phyloP scores from a whole-genome alignment of 441 rosid species.

The Flueggea neowawraea region DNA sequence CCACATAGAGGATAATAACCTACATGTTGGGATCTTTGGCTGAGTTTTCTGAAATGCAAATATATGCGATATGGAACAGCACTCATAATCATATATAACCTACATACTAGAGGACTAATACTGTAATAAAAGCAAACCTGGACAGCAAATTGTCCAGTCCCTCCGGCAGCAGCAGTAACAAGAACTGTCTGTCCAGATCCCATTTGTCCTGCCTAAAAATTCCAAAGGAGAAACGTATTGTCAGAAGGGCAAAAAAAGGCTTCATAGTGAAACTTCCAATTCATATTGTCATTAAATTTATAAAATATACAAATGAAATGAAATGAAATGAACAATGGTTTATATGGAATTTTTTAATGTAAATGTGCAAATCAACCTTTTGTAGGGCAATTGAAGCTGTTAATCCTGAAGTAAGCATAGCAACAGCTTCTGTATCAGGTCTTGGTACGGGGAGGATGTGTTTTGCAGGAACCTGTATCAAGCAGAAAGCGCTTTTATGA shows the following conservation, averaged over 20 bases:
- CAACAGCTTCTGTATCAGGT: slow-evolving; percentile 98
- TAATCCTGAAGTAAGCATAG: slow-evolving; percentile 97
- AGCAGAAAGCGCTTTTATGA: background rate
- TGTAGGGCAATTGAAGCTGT: slow-evolving; percentile 96
- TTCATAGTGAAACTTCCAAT: too few relatives aligned
- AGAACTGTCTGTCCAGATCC: slow-evolving; percentile 78
- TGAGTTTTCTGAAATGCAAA: too few relatives aligned
- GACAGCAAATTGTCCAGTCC: slow-evolving; percentile 98
- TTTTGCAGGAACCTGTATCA: slow-evolving; percentile 67
- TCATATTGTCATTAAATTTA: background rate
- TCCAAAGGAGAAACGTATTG: slow-evolving; percentile 12
- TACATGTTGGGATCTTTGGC: too few relatives aligned
- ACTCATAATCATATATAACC: too few relatives aligned
- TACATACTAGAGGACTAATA: too few relatives aligned
- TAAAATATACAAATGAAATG: too few relatives aligned
- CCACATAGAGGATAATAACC: too few relatives aligned
- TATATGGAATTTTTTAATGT: too few relatives aligned
- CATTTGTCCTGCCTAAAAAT: slow-evolving; percentile 78
- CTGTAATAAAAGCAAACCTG: slow-evolving; percentile 50
- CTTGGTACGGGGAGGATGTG: slow-evolving; percentile 85
- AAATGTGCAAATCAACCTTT: slow-evolving; percentile 42
- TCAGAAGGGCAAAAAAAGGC: slow-evolving; percentile 15
- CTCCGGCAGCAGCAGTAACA: slow-evolving; percentile 99
- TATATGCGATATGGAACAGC: too few relatives aligned
- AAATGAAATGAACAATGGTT: too few relatives aligned